Base-by-base conservation (phyloP, 176 grass and related monocot species). In the Thinopyrum elongatum region DNA sequence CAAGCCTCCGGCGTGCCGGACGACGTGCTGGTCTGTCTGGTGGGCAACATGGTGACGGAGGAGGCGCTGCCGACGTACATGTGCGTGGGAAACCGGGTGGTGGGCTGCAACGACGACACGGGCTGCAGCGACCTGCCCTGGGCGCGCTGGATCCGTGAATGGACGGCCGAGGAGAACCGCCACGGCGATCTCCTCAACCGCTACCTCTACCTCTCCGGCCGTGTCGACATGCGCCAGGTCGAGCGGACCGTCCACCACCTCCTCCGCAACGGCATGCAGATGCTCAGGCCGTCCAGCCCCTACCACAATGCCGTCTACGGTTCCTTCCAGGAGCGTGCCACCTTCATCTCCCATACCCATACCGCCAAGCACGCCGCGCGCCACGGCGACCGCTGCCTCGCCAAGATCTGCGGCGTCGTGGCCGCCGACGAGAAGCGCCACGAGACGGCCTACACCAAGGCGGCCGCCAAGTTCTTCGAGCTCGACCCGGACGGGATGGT, bases 91-190 rank as follows among this genome's bases (percentile, higher is more conserved):
- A 74, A 74, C 41, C 41, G 71, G 14, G 71, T 74, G 71, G 39
- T 6, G 71, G 71, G 41, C 23, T 49, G 5, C 41, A 4, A 41
- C 71, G 41, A 74, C 71, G 71, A 74, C 23, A 74, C 71, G 7
- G 71, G 71, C 25, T 74, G 71, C 71, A 74, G 71, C 23, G 71
- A 74, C 14, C 71, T 49, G 13, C 71, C 71, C 25, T 74, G 71
- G 71, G 71, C 71, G 23, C 71, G 71, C 41, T 74, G 71, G 71
- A 25, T 74, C 41, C 85, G 85, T 28, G 77, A 67, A 5, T 97
- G 94, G 94, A 97, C 88, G 1, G 90, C 90, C 22, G 93, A 95
- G 76, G 93, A 95, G 87, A 90, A 95, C 69, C 82, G 93, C 75
- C 93, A 95, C 53, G 93, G 93, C 6, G 86, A 95, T 31, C 70